These are phyloP conservation scores for Pyrenula massariospora DNA, from an alignment of 495 filamentous ascomycete species.

Conservation along the genomic window DNA sequence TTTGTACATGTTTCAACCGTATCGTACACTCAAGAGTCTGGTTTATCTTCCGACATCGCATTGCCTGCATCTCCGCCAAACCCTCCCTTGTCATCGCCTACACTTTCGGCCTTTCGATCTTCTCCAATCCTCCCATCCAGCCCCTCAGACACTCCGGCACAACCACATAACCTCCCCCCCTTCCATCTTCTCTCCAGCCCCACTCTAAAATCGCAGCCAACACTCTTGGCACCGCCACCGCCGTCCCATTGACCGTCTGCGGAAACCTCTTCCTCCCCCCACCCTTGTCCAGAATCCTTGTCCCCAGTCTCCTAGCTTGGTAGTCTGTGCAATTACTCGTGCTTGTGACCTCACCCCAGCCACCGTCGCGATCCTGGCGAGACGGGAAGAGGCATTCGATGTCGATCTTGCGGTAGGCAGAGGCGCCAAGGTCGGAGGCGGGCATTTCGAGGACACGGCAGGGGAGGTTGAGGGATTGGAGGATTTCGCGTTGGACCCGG, in stretches of 20 bases:
- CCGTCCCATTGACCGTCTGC: conserved; percentile 89
- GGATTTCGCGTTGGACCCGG: conserved; percentile 71
- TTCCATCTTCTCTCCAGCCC: conserved; percentile 62
- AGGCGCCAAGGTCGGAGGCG: conserved; percentile 72
- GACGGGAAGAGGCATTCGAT: conserved; percentile 94
- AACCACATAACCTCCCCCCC: conserved; percentile 42
- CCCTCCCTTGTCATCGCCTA: no score
- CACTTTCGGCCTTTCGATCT: conserved; percentile 45
- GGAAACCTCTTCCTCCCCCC: conserved; percentile 42
- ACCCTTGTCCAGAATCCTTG: conserved; percentile 43
- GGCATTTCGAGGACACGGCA: conserved; percentile 93
- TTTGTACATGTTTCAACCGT: no score
- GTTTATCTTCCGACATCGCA: no score
- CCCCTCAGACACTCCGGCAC: conserved; percentile 66
- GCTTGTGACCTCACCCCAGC: conserved; percentile 90
- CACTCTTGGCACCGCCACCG: conserved; percentile 80
- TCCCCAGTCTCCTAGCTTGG: conserved; percentile 72
- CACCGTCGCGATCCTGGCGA: conserved; percentile 55
- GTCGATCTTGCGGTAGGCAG: conserved; percentile 73
- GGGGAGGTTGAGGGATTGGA: conserved; percentile 63
- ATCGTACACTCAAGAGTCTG: no score
- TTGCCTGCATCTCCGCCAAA: no score
- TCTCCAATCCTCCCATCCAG: conserved; percentile 69
- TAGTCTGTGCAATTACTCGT: conserved; percentile 92
- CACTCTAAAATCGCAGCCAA: conserved; percentile 89